Evolutionary conservation across 2,329 filamentous ascomycete species (phyloP).

Genomic region (Dendrostoma leiphaemia): DNA sequence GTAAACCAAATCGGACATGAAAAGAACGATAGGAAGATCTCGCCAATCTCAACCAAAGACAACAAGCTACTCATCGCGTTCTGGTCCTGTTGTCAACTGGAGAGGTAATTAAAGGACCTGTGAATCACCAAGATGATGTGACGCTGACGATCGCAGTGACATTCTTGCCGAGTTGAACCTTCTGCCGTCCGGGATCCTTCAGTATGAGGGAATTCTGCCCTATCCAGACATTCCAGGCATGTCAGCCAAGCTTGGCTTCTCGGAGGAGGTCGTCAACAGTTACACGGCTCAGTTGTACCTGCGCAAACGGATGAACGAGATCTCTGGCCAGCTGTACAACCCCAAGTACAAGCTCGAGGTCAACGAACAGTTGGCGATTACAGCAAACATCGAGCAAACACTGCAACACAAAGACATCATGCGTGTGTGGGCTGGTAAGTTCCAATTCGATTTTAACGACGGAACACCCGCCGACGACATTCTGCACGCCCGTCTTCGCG

Average conservation of each 20-base stretch:
- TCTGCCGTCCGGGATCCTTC: conserved; percentile 59
- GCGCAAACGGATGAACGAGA: conserved; percentile 61
- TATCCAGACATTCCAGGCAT: conserved; percentile 56
- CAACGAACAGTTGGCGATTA: conserved; percentile 32
- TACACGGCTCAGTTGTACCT: conserved; percentile 64
- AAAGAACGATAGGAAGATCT: conserved; percentile 28
- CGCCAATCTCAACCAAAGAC: conserved; percentile 42
- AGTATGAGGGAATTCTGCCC: conserved; percentile 63
- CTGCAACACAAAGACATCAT: conserved; percentile 25
- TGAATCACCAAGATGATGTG: conserved; percentile 3
- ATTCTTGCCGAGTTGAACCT: conserved; percentile 81
- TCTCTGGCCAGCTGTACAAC: conserved; percentile 57
- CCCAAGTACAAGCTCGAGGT: conserved; percentile 30
- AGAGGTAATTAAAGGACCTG: conserved; percentile 59
- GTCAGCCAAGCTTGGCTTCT: conserved; percentile 42
- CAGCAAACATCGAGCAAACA: conserved; percentile 31
- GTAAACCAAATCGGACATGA: too few relatives aligned
- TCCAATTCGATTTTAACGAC: conserved; percentile 64
- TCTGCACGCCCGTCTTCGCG: conserved; percentile 77
- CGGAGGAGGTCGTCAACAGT: conserved; percentile 51
- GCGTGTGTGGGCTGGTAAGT: conserved; percentile 51
- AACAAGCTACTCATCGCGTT: conserved; percentile 75
- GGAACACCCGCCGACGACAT: conserved; percentile 73
- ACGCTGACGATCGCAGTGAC: conserved; percentile 55
- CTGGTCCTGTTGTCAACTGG: conserved; percentile 91